Percentiles rank a stretch among this genome's conserved stretches.
phyloP scores from a whole-genome alignment of 2,329 filamentous ascomycete genomes.

The Cytospora mali region DNA sequence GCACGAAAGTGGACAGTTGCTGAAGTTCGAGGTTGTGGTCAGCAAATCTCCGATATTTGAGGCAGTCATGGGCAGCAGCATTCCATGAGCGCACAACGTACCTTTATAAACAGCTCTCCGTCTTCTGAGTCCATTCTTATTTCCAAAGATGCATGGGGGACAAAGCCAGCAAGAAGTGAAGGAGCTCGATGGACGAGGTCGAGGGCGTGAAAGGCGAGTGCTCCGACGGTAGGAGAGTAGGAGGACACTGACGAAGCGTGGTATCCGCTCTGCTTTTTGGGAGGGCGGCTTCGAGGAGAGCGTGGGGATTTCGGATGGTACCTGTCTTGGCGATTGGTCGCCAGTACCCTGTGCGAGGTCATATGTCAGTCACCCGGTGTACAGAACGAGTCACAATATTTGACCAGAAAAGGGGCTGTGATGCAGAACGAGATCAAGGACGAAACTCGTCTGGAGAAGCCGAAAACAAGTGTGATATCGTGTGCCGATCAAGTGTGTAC shows the following conservation, averaged over 20 bases:
- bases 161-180: slow-evolving; percentile 12
- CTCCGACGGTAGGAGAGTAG: slow-evolving; percentile 2
- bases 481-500: slow-evolving; percentile 21
- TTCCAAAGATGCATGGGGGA: slow-evolving; percentile 51
- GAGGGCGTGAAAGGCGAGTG: slow-evolving; percentile 25
- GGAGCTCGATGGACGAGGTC: slow-evolving; percentile 30
- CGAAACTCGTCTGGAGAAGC: slow-evolving; percentile 18
- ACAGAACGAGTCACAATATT: slow-evolving; percentile 24
- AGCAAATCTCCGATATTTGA: slow-evolving; percentile 31
- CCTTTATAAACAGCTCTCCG: slow-evolving; percentile 87
- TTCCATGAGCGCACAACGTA: slow-evolving; percentile 42
- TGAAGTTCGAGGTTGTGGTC: slow-evolving; percentile 44
- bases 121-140: slow-evolving; percentile 83
- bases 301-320: slow-evolving; percentile 18
- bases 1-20: slow-evolving; percentile 95
- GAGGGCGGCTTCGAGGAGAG: slow-evolving; percentile 22
- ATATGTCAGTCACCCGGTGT: slow-evolving; percentile 35
- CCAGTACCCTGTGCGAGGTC: slow-evolving; percentile 35
- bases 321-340: slow-evolving; percentile 32
- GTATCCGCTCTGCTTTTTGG: slow-evolving; percentile 8
- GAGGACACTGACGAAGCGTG: slow-evolving; percentile 25
- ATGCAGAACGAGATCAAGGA: slow-evolving; percentile 17
- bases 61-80: not conserved
- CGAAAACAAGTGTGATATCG: slow-evolving; percentile 9
- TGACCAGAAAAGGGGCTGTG: slow-evolving; percentile 21